A percentile compares a stretch with the other conserved stretches of the same genome.
These are phyloP conservation scores for Suillus bovinus DNA, from an alignment of 768 basidiomycete species.

Conservation along the genomic window DNA sequence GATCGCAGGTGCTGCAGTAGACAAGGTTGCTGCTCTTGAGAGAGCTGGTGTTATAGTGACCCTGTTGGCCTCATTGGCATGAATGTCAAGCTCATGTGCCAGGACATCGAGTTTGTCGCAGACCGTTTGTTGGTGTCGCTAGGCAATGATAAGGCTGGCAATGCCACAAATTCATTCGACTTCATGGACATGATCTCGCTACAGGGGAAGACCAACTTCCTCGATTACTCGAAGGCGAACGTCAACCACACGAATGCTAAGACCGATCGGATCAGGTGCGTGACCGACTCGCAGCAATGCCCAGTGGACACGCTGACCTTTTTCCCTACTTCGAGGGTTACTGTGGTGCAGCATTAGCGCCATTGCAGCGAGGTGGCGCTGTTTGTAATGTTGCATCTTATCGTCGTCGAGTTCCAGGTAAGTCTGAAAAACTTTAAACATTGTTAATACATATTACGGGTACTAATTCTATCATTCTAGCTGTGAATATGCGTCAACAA, in stretches of 20 bases:
- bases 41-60: slow-evolving; percentile 93
- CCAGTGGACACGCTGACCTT: not conserved
- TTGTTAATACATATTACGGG: too few relatives aligned
- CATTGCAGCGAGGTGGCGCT: too few relatives aligned
- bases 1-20: slow-evolving; percentile 74
- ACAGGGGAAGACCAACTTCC: slow-evolving; percentile 97
- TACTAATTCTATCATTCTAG: too few relatives aligned
- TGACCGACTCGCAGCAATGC: not conserved
- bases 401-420: too few relatives aligned
- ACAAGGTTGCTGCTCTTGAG: slow-evolving; percentile 91
- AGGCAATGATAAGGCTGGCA: slow-evolving; percentile 80
- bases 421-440: too few relatives aligned
- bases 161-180: slow-evolving; percentile 80
- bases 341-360: too few relatives aligned
- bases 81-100: slow-evolving; percentile 87
- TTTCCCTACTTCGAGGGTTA: too few relatives aligned
- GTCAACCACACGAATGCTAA: too few relatives aligned
- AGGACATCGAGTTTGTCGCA: slow-evolving; percentile 83
- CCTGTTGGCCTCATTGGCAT: slow-evolving; percentile 89
- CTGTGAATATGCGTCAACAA: too few relatives aligned
- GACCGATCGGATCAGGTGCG: too few relatives aligned
- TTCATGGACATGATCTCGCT: slow-evolving; percentile 96
- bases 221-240: too few relatives aligned
- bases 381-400: too few relatives aligned
- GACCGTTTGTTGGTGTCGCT: slow-evolving; percentile 84